Evolutionary conservation across 441 rosid species (phyloP), one percentile per base, ranked within the genome.

Genomic region (Gossypium lobatum): DNA sequence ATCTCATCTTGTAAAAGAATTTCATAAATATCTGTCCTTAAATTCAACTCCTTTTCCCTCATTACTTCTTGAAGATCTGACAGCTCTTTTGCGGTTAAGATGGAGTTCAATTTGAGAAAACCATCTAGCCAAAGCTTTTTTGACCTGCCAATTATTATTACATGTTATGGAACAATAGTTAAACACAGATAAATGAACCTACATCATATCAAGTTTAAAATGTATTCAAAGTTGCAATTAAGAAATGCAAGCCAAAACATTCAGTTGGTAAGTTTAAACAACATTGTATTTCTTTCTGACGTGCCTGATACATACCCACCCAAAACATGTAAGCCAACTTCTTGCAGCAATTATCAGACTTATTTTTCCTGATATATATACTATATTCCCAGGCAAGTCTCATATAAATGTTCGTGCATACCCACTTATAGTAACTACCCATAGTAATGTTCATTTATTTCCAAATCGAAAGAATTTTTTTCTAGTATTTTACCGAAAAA

Each of bases 51-150:
- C 83, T 95, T 95, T 70, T 93, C 97, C 78, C 93, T 89, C 98
- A 93, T 95, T 71, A 95, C 98, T 80, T 93, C 99, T 78, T 90
- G 98, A 70, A 95, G 88, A 83, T 93, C 99, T 17, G 98, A 89
- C 75, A 95, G 80, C 86, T 95, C 99, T 77, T 87, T 95, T 23
- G 87, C 88, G 26, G 93, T 82, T 48, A 93, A 76, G 45, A 87
- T 76, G 26, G 91, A 80, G 54, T 83, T 85, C 66, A 95, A 79
- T 80, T 85, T 90, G 60, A 74, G 76, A 70, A 89, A 93, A 71
- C 99, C 99, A 81, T 95, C 99, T 31, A 95, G 93, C 98, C 99
- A 93, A 31, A 93, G 83, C 75, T 81, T 91, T 71, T 91, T 95
- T 5, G 97, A 93, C 98, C 98, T 91, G 83, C 13, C 18, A 79